Base-by-base conservation (phyloP, 1,284 basidiomycete species). In the Rugiboletus extremiorientalis region DNA sequence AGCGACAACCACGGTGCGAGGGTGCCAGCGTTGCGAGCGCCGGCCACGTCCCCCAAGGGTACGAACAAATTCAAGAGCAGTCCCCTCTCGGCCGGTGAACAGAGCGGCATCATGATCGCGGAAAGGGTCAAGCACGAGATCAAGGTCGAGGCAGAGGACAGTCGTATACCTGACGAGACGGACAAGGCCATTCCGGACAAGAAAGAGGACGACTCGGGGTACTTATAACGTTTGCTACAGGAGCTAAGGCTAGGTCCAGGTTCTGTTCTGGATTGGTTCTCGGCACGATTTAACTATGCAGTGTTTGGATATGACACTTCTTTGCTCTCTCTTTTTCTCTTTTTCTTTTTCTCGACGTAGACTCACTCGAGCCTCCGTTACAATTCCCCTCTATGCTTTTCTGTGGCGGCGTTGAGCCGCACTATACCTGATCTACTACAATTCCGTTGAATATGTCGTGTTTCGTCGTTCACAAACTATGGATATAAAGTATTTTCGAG, bases 11-110 rank as follows among this genome's bases (percentile, higher is more conserved):
- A 42, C 15, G 60, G 63, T 33, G 48, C 57, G 43, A 64, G 55
- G 36, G 33, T 38, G 6, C 40, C 60, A 3, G 41, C 55, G 8
- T 22, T 63, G 22, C 67, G 72, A 46, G 56, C 65, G 34, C 55
- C 65, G 25, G 59, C 55, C 25, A 59, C 63, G 50, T 37, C 66
- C 50, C n/a, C 64, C 62, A 61, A 86, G 81, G 68, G 84, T 79
- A n/a, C 74, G 72, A 52, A 61, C 55, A 76, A 80, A 62, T 89
- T 89, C 73, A 89, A 89, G 81, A 89, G 87, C 66, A 87, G 82
- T 66, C 86, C 85, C 45, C 66, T 80, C 25, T 78, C 74, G 30
- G 78, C 76, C 18, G 74, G 70, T n/a, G 75, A 79, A 53, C 65
- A 73, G 44, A 67, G 60, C 9, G 78, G 79, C 3, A 68, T 78